Conservation (phyloP, 108 stramenopile species). For the Fistulifera pelliculosa region DNA sequence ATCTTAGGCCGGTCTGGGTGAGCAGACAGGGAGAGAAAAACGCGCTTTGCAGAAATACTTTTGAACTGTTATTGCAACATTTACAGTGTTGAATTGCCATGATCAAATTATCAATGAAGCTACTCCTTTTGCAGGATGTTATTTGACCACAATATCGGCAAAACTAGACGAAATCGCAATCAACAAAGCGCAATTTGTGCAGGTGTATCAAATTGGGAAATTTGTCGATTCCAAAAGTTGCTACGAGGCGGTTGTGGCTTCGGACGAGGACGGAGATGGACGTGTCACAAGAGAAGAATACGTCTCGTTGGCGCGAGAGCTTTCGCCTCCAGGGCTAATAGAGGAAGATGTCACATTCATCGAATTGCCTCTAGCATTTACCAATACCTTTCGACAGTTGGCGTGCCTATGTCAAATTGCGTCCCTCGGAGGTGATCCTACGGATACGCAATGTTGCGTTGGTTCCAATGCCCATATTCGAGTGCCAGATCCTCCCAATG, state of each 20-base stretch:
- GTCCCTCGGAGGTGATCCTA: background rate
- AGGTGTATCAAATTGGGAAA: too few relatives aligned
- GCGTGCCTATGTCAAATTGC: constrained; percentile 32
- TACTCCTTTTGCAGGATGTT: too few relatives aligned
- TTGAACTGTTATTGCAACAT: too few relatives aligned
- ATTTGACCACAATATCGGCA: too few relatives aligned
- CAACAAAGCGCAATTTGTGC: too few relatives aligned
- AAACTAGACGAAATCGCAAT: too few relatives aligned
- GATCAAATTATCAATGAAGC: too few relatives aligned
- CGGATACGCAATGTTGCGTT: constrained; percentile 26
- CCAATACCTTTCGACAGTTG: constrained; percentile 23
- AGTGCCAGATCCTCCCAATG: constrained; percentile 18
- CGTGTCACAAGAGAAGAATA: background rate
- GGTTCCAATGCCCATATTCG: constrained; percentile 25
- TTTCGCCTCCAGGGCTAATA: background rate
- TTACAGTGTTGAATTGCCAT: too few relatives aligned
- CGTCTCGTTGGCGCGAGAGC: background rate
- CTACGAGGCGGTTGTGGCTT: background rate
- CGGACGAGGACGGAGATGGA: background rate
- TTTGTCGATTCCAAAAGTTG: background rate
- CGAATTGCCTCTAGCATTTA: constrained; percentile 23
- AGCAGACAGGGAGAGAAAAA: too few relatives aligned
- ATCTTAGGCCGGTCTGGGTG: too few relatives aligned
- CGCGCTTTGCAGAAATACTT: too few relatives aligned
- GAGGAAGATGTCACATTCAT: too few relatives aligned